phyloP scores from a whole-genome alignment of 805 yeast species.

The Blastobotrys chiropterorum region DNA sequence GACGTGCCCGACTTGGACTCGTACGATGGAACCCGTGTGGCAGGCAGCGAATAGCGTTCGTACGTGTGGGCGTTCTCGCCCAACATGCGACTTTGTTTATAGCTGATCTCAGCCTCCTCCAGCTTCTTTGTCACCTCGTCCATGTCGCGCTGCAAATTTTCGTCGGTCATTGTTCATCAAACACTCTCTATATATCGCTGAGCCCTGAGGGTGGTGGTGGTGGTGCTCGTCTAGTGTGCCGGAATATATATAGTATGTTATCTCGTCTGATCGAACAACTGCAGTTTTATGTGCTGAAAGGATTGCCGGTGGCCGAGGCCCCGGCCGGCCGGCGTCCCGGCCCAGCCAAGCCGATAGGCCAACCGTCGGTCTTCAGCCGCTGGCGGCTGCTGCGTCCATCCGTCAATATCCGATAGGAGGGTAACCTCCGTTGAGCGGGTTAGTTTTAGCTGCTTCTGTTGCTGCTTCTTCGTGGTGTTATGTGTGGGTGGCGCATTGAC shows the following conservation, averaged over 20 bases:
- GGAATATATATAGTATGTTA: neutral
- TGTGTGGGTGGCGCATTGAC: too few relatives aligned
- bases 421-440: too few relatives aligned
- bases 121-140: conserved; percentile 18
- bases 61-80: conserved; percentile 25
- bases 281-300: neutral
- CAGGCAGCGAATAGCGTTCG: conserved; percentile 28
- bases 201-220: neutral
- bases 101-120: conserved; percentile 17
- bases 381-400: too few relatives aligned
- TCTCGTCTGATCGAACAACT: neutral
- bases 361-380: too few relatives aligned
- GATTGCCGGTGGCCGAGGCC: too few relatives aligned
- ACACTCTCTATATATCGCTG: too few relatives aligned
- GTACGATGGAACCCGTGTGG: conserved; percentile 21
- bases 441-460: too few relatives aligned
- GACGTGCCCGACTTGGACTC: conserved; percentile 7
- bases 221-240: neutral
- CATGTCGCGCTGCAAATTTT: conserved; percentile 2
- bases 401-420: too few relatives aligned
- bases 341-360: neutral
- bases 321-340: neutral
- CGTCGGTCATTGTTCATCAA: neutral
- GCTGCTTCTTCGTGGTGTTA: too few relatives aligned
- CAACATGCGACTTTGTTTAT: conserved; percentile 22